Evolutionary conservation across 2,329 filamentous ascomycete genomes (phyloP), one percentile per base, ranked within the genome.

Genomic region (Hypomyces perniciosus): DNA sequence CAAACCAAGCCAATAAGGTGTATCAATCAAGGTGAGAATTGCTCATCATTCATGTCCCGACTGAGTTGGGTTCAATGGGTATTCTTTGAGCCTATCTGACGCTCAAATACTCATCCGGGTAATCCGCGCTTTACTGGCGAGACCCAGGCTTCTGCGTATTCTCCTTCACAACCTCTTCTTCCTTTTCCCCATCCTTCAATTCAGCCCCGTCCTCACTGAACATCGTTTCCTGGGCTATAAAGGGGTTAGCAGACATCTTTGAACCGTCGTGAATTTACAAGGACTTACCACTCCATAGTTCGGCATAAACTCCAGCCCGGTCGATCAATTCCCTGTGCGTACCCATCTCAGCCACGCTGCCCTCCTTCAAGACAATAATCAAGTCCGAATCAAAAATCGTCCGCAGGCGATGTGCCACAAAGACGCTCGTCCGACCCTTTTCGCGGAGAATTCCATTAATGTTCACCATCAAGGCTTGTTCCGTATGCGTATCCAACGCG

Each of bases 371-470:
- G 35, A 97, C 93, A 61, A 97, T 91, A 60, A 97, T 97, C 60
- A 91, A 74, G 68, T 97, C 88, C 37, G 88, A 88, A 62, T 97
- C 93, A 62, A 88, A 95, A 57, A 99, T 96, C 0, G 93, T 97
- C 47, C 92, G 81, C 53, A 99, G 72, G 13, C 93, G 81, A 68
- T 97, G 93, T 6, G 93, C 93, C 5, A 99, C 87, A 64, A 97
- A 97, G 1, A 99, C 88, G 59, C 90, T 96, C 1, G 93, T 97
- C 51, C 91, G 81, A 3, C 76, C 76, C 72, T 95, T 96, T 62
- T 96, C 91, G 59, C 86, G 86, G 48, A 97, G 73, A 48, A 97
- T 93, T 58, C 85, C 85, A 68, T 96, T 96, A 67, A 97, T 96
- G 64, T 96, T 95, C 54, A 85, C 78, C 74, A 97, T 84, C 45